phyloP scores from a whole-genome alignment of 371 early-diverging fungal species.

The Encephalitozoon hellem region DNA sequence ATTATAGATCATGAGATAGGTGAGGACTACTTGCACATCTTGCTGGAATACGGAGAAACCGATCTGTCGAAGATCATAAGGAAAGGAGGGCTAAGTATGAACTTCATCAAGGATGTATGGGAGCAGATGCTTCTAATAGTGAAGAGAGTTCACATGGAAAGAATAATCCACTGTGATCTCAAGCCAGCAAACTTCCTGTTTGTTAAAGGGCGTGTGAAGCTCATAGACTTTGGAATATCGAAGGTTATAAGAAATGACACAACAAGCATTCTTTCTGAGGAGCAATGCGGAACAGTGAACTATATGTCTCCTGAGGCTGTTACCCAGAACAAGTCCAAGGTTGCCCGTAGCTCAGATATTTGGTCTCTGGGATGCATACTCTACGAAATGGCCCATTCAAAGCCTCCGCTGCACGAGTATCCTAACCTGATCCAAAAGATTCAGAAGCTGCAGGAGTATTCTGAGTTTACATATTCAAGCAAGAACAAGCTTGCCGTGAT shows the following conservation, averaged over 20 bases:
- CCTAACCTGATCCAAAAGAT: constrained; percentile 18
- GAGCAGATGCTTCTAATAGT: constrained; percentile 79
- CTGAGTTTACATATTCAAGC: not conserved
- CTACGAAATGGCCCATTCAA: constrained; percentile 83
- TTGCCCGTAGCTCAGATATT: constrained; percentile 67
- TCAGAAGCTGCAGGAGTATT: constrained; percentile 13
- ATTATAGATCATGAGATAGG: constrained; percentile 70
- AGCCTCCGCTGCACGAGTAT: constrained; percentile 67
- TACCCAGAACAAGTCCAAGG: constrained; percentile 50
- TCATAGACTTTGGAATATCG: constrained; percentile 96
- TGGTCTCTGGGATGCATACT: constrained; percentile 94
- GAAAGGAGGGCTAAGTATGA: constrained; percentile 2
- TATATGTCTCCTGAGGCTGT: constrained; percentile 93
- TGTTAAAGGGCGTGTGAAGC: constrained; percentile 54
- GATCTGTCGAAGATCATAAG: constrained; percentile 69
- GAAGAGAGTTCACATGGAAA: constrained; percentile 69
- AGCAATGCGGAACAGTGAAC: constrained; percentile 81
- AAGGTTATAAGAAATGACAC: constrained; percentile 81
- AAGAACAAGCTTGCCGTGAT: not conserved
- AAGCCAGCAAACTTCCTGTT: constrained; percentile 72
- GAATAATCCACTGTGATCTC: constrained; percentile 82
- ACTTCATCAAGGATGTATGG: constrained; percentile 35
- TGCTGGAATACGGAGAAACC: constrained; percentile 82
- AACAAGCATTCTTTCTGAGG: constrained; percentile 76
- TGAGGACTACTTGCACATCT: constrained; percentile 63